Evolutionary conservation across 2,329 filamentous ascomycete genomes (phyloP).

Genomic region (Macrophomina phaseolina): DNA sequence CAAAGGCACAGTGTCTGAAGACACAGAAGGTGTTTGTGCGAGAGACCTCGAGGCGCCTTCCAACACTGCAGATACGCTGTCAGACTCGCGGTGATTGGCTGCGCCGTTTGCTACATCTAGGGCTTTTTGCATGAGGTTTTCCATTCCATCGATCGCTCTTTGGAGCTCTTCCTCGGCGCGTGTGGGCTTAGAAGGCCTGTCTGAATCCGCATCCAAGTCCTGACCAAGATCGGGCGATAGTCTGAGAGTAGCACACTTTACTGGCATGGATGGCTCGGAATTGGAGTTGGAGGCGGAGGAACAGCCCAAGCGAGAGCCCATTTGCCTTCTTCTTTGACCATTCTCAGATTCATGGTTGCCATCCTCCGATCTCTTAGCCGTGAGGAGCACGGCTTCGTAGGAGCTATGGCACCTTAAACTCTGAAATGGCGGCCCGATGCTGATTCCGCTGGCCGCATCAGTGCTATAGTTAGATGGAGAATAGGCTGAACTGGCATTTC

Average conservation of each 20-base stretch:
- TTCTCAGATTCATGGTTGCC: not conserved
- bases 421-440: not conserved
- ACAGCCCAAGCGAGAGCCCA: not conserved
- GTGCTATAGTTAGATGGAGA: constrained; percentile 16
- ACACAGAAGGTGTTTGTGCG: constrained; percentile 36
- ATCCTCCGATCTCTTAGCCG: not conserved
- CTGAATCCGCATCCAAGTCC: not conserved
- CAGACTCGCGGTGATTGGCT: constrained; percentile 38
- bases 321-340: not conserved
- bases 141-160: constrained; percentile 46
- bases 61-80: constrained; percentile 49
- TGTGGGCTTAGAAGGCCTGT: not conserved
- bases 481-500: not conserved
- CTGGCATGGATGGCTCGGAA: not conserved
- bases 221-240: not conserved
- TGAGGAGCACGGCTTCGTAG: constrained; percentile 2
- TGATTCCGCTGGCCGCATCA: not conserved
- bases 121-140: constrained; percentile 52
- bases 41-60: constrained; percentile 46
- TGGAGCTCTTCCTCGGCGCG: not conserved
- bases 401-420: not conserved
- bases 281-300: not conserved
- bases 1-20: constrained; percentile 26
- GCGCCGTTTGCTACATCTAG: constrained; percentile 44
- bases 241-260: not conserved